A percentile compares a stretch with the other conserved stretches of the same genome.
Conservation (phyloP, 2,329 filamentous ascomycete species). For the Penicillium sp. region DNA sequence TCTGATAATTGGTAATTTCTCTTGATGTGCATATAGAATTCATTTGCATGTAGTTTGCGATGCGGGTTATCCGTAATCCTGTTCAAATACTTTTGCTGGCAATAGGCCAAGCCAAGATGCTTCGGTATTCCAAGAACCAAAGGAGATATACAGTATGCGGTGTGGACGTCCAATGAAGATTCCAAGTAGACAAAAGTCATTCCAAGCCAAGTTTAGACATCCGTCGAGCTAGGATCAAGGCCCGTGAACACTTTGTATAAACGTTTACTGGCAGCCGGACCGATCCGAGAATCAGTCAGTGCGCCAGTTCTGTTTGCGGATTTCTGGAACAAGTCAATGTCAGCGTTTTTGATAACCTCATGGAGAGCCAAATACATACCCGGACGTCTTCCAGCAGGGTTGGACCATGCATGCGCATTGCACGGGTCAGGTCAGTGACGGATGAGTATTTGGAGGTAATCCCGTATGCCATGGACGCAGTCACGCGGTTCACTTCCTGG, state of each 20-base stretch:
- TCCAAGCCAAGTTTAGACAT: too few relatives aligned
- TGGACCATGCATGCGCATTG: constrained; percentile 55
- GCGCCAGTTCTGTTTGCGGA: constrained; percentile 45
- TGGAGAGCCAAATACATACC: constrained; percentile 22
- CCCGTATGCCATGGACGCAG: constrained; percentile 65
- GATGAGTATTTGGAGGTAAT: constrained; percentile 57
- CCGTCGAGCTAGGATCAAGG: constrained; percentile 41
- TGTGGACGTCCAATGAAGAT: too few relatives aligned
- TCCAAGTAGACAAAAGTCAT: too few relatives aligned
- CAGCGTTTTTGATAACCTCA: background rate
- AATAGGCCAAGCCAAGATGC: too few relatives aligned
- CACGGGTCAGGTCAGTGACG: constrained; percentile 54
- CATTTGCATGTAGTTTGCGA: too few relatives aligned
- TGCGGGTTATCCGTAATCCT: too few relatives aligned
- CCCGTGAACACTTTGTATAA: constrained; percentile 48
- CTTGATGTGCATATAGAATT: background rate
- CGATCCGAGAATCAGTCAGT: constrained; percentile 42
- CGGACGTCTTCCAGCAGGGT: constrained; percentile 56
- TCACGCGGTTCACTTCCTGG: constrained; percentile 66
- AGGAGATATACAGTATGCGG: too few relatives aligned
- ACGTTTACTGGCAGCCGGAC: constrained; percentile 45
- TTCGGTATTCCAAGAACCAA: too few relatives aligned
- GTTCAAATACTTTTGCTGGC: too few relatives aligned
- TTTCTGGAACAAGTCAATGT: constrained; percentile 34
- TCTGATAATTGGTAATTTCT: too few relatives aligned